phyloP scores from a whole-genome alignment of 2,329 filamentous ascomycete species.

The Colletotrichum sansevieriae region DNA sequence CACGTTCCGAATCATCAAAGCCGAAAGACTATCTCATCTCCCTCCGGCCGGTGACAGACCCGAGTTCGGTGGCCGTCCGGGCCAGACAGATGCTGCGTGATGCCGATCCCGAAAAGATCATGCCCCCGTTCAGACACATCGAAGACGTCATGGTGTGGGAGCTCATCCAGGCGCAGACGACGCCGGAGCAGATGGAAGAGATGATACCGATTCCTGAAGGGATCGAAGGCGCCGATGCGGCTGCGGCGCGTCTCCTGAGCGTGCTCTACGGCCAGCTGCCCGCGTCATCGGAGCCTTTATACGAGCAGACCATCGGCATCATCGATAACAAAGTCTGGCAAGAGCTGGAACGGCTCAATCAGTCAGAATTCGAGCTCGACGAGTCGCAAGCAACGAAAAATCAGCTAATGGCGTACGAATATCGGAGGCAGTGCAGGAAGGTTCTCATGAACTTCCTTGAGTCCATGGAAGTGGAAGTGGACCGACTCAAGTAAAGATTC shows the following conservation, averaged over 20 bases:
- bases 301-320: slow-evolving; percentile 55
- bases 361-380: slow-evolving; percentile 59
- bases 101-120: slow-evolving; percentile 43
- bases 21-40: slow-evolving; percentile 65
- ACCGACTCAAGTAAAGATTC: too few species aligned
- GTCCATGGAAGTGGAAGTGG: slow-evolving; percentile 48
- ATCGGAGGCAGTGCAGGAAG: slow-evolving; percentile 61
- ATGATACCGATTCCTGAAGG: slow-evolving; percentile 46
- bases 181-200: slow-evolving; percentile 47
- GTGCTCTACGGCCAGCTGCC: slow-evolving; percentile 51
- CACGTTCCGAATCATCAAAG: slow-evolving; percentile 41
- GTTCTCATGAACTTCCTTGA: slow-evolving; percentile 62
- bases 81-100: slow-evolving; percentile 54
- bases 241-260: slow-evolving; percentile 43
- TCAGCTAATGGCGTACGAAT: slow-evolving; percentile 63
- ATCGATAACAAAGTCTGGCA: slow-evolving; percentile 59
- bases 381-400: slow-evolving; percentile 59
- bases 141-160: slow-evolving; percentile 67
- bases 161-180: slow-evolving; percentile 57
- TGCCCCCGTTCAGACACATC: slow-evolving; percentile 62
- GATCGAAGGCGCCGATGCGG: slow-evolving; percentile 41
- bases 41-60: slow-evolving; percentile 60
- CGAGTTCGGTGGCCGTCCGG: slow-evolving; percentile 61
- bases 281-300: slow-evolving; percentile 45
- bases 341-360: slow-evolving; percentile 60